Evolutionary conservation across 768 basidiomycete genomes (phyloP).

Genomic region (Phlegmacium glaucopus): DNA sequence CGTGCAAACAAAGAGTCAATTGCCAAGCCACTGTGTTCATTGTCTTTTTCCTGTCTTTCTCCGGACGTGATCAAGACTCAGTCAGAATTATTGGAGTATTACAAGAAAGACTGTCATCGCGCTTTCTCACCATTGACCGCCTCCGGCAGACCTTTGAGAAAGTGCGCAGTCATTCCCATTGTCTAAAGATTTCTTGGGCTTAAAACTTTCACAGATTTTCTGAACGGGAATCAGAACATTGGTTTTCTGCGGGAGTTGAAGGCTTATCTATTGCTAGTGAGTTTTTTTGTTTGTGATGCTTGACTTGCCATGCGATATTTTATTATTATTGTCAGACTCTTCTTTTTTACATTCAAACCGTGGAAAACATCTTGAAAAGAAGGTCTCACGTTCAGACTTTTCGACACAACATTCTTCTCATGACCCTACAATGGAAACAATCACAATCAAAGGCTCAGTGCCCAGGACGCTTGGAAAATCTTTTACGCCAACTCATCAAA

Average conservation of each 20-base stretch:
- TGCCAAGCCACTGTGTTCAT: conserved; percentile 48
- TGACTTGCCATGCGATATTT: not conserved
- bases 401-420: conserved; percentile 2
- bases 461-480: not conserved
- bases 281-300: conserved; percentile 11
- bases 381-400: conserved; percentile 9
- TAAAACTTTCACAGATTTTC: conserved; percentile 38
- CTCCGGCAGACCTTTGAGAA: conserved; percentile 59
- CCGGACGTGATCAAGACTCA: conserved; percentile 51
- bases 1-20: conserved; percentile 44
- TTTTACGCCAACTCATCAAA: no score
- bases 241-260: conserved; percentile 58
- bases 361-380: conserved; percentile 10
- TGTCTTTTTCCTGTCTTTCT: conserved; percentile 67
- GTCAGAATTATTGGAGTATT: conserved; percentile 42
- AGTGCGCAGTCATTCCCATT: conserved; percentile 37
- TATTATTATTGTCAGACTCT: not conserved
- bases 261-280: conserved; percentile 55
- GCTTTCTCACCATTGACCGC: conserved; percentile 56
- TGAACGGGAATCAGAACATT: conserved; percentile 53
- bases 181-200: not conserved
- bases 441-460: conserved; percentile 5
- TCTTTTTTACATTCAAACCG: conserved; percentile 8
- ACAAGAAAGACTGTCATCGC: conserved; percentile 37
- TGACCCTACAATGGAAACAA: conserved; percentile 11